These are phyloP conservation scores for Rutstroemia sp. DNA, from an alignment of 2,329 filamentous ascomycete genomes.

Conservation along the genomic window DNA sequence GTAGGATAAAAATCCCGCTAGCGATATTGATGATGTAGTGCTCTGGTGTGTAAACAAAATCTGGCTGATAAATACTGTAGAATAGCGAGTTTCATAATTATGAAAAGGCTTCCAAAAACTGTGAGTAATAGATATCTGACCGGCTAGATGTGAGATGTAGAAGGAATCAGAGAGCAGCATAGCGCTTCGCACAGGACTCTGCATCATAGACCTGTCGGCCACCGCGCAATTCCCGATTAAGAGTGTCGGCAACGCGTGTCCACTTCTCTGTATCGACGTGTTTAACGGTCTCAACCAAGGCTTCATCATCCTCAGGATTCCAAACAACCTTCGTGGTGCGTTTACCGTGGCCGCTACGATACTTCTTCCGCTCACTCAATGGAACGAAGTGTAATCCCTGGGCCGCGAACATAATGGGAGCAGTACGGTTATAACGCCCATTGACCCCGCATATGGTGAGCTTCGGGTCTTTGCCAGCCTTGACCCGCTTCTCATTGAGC, in stretches of 20 bases:
- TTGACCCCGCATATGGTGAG: constrained; percentile 21
- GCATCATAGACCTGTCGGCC: not conserved
- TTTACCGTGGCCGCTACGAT: not conserved
- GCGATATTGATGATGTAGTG: not conserved
- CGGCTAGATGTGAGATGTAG: not conserved
- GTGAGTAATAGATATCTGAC: not conserved
- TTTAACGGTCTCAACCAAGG: constrained; percentile 15
- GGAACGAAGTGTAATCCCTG: constrained; percentile 22
- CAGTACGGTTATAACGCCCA: constrained; percentile 27
- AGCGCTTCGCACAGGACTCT: constrained; percentile 2
- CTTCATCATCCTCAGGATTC: constrained; percentile 16
- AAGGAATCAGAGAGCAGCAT: constrained; percentile 1
- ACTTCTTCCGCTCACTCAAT: constrained; percentile 15
- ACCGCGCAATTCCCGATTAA: not conserved
- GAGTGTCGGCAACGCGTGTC: constrained; percentile 14
- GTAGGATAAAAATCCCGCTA: too few species aligned
- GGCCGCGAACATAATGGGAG: constrained; percentile 25
- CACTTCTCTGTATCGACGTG: constrained; percentile 20
- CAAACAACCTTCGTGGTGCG: constrained; percentile 8
- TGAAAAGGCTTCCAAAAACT: not conserved
- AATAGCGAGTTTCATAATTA: too few species aligned
- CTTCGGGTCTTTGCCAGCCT: constrained; percentile 13
- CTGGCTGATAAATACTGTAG: not conserved
- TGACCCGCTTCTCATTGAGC: constrained; percentile 20
- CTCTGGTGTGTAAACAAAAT: not conserved